Evolutionary conservation across 1,284 basidiomycete genomes (phyloP).

Genomic region (Marasmius fiardii): DNA sequence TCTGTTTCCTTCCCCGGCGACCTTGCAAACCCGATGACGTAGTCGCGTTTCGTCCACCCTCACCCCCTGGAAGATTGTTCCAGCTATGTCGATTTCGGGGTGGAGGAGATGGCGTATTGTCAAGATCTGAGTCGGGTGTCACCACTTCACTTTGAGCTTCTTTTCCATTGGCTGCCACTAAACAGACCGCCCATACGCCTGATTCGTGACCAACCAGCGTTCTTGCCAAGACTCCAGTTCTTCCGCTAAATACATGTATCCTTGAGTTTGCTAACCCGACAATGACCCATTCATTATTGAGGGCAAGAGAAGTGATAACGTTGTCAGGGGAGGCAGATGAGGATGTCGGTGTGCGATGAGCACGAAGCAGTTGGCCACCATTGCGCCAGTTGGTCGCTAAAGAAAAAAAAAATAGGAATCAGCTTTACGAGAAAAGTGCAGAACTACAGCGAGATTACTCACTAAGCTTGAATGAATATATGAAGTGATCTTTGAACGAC

Average conservation of each 20-base stretch:
- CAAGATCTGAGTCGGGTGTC: neutral
- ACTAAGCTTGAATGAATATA: slow-evolving; percentile 75
- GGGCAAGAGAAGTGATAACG: slow-evolving; percentile 85
- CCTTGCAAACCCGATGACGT: neutral
- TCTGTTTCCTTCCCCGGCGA: slow-evolving; percentile 12
- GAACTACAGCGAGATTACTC: too few species aligned
- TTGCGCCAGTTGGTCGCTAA: slow-evolving; percentile 84
- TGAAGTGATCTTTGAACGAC: slow-evolving; percentile 75
- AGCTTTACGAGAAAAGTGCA: too few species aligned
- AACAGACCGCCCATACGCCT: slow-evolving; percentile 91
- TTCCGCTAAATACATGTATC: slow-evolving; percentile 85
- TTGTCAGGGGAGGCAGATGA: slow-evolving; percentile 45
- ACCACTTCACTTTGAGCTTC: slow-evolving; percentile 19
- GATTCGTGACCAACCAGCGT: slow-evolving; percentile 84
- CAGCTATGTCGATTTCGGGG: neutral
- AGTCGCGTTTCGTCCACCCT: neutral
- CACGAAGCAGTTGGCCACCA: slow-evolving; percentile 74
- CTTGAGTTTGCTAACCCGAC: slow-evolving; percentile 88
- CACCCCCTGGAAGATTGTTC: neutral
- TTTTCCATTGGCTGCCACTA: slow-evolving; percentile 54
- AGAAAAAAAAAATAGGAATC: neutral
- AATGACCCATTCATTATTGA: slow-evolving; percentile 85
- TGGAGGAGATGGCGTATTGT: neutral
- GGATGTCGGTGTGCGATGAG: slow-evolving; percentile 60
- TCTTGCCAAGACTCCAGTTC: slow-evolving; percentile 73